A percentile compares a stretch with the other conserved stretches of the same genome.
Evolutionary conservation across 1,284 basidiomycete species (phyloP).

Genomic region (Ceratobasidium theobromae): DNA sequence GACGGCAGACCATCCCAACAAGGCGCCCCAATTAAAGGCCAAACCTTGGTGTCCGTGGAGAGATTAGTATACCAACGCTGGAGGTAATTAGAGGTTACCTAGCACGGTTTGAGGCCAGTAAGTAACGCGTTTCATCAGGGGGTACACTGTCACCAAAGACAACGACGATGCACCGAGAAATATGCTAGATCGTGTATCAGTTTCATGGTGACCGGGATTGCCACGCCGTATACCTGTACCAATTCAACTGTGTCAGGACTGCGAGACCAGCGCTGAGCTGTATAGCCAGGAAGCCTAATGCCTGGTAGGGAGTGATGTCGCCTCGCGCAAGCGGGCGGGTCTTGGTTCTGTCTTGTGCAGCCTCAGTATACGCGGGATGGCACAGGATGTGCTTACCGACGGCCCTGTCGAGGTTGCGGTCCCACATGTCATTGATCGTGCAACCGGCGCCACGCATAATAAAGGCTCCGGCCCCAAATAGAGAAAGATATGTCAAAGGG

Average conservation of each 20-base stretch:
- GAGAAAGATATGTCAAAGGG: constrained; percentile 71
- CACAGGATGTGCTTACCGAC: constrained; percentile 70
- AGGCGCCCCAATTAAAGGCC: constrained; percentile 96
- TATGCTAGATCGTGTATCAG: constrained; percentile 58
- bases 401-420: constrained; percentile 83
- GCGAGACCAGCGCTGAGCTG: constrained; percentile 88
- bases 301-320: constrained; percentile 75
- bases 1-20: constrained; percentile 96
- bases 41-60: constrained; percentile 57
- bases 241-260: constrained; percentile 89
- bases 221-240: constrained; percentile 91
- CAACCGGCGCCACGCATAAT: constrained; percentile 99
- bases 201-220: constrained; percentile 18
- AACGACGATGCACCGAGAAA: constrained; percentile 88
- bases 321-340: constrained; percentile 76
- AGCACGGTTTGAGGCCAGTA: constrained; percentile 96
- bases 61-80: not conserved
- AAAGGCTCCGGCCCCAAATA: constrained; percentile 89
- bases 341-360: constrained; percentile 59
- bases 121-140: constrained; percentile 96
- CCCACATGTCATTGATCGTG: constrained; percentile 99
- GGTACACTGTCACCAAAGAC: constrained; percentile 86
- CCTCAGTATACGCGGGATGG: not conserved
- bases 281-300: constrained; percentile 77
- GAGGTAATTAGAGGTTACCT: constrained; percentile 52